These are phyloP conservation scores for Ceratobasidium sp. DNA, from an alignment of 1,284 basidiomycete genomes.

Conservation along the genomic window DNA sequence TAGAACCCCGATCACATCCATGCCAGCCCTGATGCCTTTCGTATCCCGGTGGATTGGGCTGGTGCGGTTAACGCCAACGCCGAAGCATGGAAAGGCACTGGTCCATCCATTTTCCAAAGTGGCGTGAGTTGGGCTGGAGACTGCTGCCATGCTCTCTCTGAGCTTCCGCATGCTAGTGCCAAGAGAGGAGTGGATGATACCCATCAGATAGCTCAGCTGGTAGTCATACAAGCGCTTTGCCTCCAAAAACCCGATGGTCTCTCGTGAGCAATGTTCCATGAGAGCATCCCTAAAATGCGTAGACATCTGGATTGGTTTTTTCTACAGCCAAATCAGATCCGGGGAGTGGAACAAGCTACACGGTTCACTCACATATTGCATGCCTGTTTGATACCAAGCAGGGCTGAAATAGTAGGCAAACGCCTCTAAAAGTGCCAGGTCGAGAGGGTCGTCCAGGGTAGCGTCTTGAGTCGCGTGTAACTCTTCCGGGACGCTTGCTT, in stretches of 20 bases:
- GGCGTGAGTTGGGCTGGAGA: neutral
- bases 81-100: slow-evolving; percentile 27
- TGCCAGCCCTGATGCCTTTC: slow-evolving; percentile 4
- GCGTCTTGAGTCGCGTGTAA: neutral
- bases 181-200: slow-evolving; percentile 3
- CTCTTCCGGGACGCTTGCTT: neutral
- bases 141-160: slow-evolving; percentile 1
- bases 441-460: neutral
- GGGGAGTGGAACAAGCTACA: neutral
- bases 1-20: slow-evolving; percentile 24
- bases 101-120: slow-evolving; percentile 10
- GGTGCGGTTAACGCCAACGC: slow-evolving; percentile 10
- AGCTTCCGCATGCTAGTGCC: neutral
- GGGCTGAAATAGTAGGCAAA: slow-evolving; percentile 17
- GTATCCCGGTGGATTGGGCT: slow-evolving; percentile 11
- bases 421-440: neutral
- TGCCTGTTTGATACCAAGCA: slow-evolving; percentile 22
- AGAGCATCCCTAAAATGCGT: slow-evolving; percentile 10
- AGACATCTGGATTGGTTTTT: slow-evolving; percentile 3
- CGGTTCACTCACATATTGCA: slow-evolving; percentile 3
- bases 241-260: slow-evolving; percentile 8
- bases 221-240: slow-evolving; percentile 20
- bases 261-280: neutral
- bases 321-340: neutral
- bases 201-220: neutral